phyloP scores from a whole-genome alignment of 1,284 basidiomycete species.

The Malassezia psittaci region DNA sequence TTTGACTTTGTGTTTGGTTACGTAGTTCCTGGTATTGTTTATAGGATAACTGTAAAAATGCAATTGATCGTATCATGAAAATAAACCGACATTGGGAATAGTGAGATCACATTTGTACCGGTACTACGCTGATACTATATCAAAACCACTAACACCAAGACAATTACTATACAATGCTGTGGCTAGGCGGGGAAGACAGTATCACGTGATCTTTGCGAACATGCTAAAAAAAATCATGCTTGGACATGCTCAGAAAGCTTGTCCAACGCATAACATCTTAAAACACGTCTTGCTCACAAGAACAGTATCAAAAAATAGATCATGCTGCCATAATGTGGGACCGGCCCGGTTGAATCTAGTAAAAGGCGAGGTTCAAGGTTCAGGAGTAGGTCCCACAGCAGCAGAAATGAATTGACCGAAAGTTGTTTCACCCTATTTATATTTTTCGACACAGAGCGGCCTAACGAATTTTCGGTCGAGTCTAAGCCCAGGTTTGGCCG shows the following conservation, averaged over 20 bases:
- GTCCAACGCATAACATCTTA: constrained; percentile 3
- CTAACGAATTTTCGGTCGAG: not conserved
- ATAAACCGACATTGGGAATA: too few relatives aligned
- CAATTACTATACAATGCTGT: too few relatives aligned
- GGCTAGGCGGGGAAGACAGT: too few relatives aligned
- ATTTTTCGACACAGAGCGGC: not conserved
- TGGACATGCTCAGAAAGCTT: constrained; percentile 2
- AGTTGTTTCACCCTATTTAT: not conserved
- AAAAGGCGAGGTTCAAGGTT: constrained; percentile 23
- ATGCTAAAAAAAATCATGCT: constrained; percentile 6
- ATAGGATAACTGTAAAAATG: too few relatives aligned
- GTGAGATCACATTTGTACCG: too few relatives aligned
- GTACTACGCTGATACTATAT: too few relatives aligned
- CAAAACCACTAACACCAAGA: too few relatives aligned
- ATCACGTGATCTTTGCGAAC: constrained; percentile 7
- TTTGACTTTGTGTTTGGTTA: too few relatives aligned
- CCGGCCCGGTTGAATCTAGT: constrained; percentile 22
- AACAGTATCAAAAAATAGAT: constrained; percentile 12
- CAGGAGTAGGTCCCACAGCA: constrained; percentile 18
- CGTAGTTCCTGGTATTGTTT: too few relatives aligned
- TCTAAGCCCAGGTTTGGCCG: constrained; percentile 2
- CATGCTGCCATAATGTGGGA: constrained; percentile 18
- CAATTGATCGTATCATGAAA: too few relatives aligned
- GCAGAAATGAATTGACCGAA: not conserved
- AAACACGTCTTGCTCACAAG: not conserved